Conservation (phyloP, 2,329 filamentous ascomycete genomes). For the Uncinocarpus reesii region DNA sequence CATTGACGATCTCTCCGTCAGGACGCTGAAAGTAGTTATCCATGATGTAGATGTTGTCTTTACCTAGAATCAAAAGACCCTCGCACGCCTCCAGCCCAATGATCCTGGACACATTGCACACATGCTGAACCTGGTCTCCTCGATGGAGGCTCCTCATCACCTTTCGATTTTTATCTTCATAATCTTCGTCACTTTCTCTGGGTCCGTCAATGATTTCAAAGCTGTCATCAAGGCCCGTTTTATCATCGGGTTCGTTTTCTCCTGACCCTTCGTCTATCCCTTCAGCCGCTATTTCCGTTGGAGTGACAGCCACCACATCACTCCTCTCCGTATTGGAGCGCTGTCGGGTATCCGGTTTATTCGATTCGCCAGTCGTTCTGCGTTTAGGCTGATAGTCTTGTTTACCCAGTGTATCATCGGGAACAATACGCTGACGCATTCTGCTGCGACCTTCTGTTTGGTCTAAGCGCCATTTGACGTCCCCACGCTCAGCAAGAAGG, state of each 20-base stretch:
- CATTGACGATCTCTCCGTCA: constrained; percentile 93
- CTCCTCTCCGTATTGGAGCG: constrained; percentile 28
- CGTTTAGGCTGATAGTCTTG: constrained; percentile 79
- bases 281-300: constrained; percentile 27
- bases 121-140: constrained; percentile 82
- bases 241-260: constrained; percentile 29
- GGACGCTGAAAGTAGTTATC: constrained; percentile 93
- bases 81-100: constrained; percentile 89
- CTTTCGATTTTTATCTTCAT: constrained; percentile 96
- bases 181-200: constrained; percentile 70
- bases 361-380: constrained; percentile 43
- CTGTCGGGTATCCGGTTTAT: constrained; percentile 34
- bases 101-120: constrained; percentile 91
- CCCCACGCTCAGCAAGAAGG: constrained; percentile 57
- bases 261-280: constrained; percentile 24
- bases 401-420: constrained; percentile 58
- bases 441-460: constrained; percentile 91
- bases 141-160: constrained; percentile 89
- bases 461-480: constrained; percentile 80
- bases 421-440: constrained; percentile 79
- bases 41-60: constrained; percentile 83
- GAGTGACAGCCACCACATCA: constrained; percentile 36
- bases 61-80: constrained; percentile 84
- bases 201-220: constrained; percentile 95
- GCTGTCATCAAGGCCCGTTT: constrained; percentile 61